phyloP scores from a whole-genome alignment of 2,329 filamentous ascomycete genomes.

The Pseudogymnoascus sp. region DNA sequence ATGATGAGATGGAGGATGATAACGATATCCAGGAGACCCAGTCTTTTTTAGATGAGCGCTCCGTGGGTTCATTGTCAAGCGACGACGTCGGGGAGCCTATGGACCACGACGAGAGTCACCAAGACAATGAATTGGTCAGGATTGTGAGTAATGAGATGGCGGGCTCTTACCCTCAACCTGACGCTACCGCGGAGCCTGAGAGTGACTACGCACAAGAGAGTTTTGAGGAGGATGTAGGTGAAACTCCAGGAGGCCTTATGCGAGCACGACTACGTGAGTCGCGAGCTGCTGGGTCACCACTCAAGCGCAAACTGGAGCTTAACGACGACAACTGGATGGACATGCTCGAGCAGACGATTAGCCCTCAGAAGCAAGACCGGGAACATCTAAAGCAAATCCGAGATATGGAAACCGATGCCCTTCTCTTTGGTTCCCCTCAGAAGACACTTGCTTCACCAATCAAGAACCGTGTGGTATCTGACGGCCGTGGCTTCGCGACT shows the following conservation, averaged over 20 bases:
- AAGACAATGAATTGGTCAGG: slow-evolving; percentile 70
- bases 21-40: slow-evolving; percentile 36
- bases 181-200: slow-evolving; percentile 69
- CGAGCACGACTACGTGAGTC: slow-evolving; percentile 57
- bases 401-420: slow-evolving; percentile 35
- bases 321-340: slow-evolving; percentile 81
- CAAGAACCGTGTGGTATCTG: slow-evolving; percentile 23
- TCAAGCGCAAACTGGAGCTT: slow-evolving; percentile 50
- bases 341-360: slow-evolving; percentile 88
- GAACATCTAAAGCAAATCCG: slow-evolving; percentile 57
- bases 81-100: slow-evolving; percentile 47
- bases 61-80: slow-evolving; percentile 68
- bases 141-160: slow-evolving; percentile 66
- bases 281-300: slow-evolving; percentile 52
- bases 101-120: slow-evolving; percentile 58
- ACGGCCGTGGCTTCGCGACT: slow-evolving; percentile 65
- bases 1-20: slow-evolving; percentile 41
- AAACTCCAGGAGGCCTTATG: slow-evolving; percentile 55
- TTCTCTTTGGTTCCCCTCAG: slow-evolving; percentile 27
- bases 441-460: slow-evolving; percentile 26
- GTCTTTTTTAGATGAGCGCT: slow-evolving; percentile 93
- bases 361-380: slow-evolving; percentile 86
- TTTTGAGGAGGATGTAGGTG: slow-evolving; percentile 29
- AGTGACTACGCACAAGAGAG: slow-evolving; percentile 41
- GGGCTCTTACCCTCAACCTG: slow-evolving; percentile 66